A percentile compares a stretch with the other conserved stretches of the same genome.
Conservation (phyloP, 2,329 filamentous ascomycete genomes). For the Amesomyces nigricolor region DNA sequence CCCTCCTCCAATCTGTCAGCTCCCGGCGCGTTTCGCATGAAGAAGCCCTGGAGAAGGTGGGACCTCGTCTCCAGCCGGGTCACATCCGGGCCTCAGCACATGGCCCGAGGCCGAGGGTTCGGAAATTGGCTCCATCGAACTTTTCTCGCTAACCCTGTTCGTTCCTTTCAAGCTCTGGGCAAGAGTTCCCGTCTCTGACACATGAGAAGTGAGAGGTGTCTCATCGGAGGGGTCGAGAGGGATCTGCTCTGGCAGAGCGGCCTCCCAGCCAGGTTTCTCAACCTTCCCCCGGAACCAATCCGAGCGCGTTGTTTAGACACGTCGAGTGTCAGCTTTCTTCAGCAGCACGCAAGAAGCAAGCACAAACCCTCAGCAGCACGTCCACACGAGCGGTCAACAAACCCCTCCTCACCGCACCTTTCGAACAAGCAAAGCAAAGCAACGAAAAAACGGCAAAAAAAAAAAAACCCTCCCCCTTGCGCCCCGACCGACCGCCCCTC, state of each 20-base stretch:
- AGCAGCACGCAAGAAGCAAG: constrained; percentile 6
- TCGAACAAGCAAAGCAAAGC: background rate
- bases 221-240: background rate
- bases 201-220: constrained; percentile 2
- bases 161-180: constrained; percentile 5
- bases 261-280: background rate
- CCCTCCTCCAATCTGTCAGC: constrained; percentile 7
- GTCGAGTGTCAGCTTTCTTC: background rate
- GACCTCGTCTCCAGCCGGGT: constrained; percentile 17
- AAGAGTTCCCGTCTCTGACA: background rate
- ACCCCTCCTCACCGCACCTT: constrained; percentile 15
- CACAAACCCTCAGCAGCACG: background rate
- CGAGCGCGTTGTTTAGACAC: background rate
- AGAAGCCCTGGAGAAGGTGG: constrained; percentile 11
- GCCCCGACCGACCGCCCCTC: constrained; percentile 9
- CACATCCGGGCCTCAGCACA: constrained; percentile 17
- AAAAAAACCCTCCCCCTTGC: constrained; percentile 5
- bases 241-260: background rate
- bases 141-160: constrained; percentile 10
- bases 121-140: constrained; percentile 21
- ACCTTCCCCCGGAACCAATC: background rate
- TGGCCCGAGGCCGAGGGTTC: constrained; percentile 23
- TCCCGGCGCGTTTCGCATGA: constrained; percentile 16
- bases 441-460: background rate
- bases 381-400: background rate